Base-by-base conservation (phyloP, 257 asterid genomes). In the Cruciata laevipes region DNA sequence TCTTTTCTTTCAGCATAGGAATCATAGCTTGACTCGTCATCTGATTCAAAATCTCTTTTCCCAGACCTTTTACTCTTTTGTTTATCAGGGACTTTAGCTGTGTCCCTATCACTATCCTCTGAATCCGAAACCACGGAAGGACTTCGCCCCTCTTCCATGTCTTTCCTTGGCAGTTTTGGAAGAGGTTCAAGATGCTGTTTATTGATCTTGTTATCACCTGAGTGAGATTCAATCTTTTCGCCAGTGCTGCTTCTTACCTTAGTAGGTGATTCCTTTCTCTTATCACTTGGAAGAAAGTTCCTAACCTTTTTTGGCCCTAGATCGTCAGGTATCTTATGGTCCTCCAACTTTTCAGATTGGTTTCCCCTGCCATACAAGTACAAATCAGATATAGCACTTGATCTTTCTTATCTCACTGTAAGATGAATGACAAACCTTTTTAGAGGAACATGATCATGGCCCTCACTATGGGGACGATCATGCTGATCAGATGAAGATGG, bases 1-100 rank as follows among this genome's bases (percentile, higher is more conserved):
- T 85, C 97, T 85, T 81, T 90, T 79, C 85, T 80, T 64, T 83
- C 96, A 37, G 72, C 71, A 64, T 81, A 78, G 64, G 97, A 93
- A 78, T 93, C 97, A 73, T 75, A 69, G 82, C 96, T 88, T 66
- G 88, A 85, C 74, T 72, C 78, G 72, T 84, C 92, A 68, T 85
- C 88, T 38, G 94, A 85, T 21, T 76, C 83, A 20, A 65, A 71
- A 63, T 78, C 86, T 60, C 74, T 82, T 67, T 78, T 81, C 62
- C 70, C 90, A 10, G 79, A 72, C 67, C 84, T 83, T 80, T 78
- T 86, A 57, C 74, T 89, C 87, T 84, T 90, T 79, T 84, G 85
- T 81, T 82, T 88, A 53, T 87, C 88, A 70, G 74, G 83, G 61
- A 60, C 81, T 80, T 82, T 83, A 75, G 62, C 64, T 72, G 61